Percentiles rank a stretch among this genome's conserved stretches.
Conservation (phyloP, 2,329 filamentous ascomycete species). For the Fulvia fulva region DNA sequence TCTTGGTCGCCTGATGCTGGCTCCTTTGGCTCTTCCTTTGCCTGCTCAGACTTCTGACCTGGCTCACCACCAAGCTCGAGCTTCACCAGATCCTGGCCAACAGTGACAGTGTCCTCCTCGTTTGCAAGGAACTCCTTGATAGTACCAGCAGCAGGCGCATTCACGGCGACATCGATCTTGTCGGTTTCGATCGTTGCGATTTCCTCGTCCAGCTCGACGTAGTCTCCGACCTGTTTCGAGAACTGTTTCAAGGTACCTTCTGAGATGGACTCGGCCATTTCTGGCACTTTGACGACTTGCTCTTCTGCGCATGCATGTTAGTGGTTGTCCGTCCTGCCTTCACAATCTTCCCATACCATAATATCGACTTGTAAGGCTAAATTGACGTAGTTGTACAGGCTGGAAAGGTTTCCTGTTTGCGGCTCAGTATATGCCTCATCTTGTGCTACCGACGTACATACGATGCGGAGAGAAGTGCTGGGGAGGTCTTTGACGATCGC, state of each 20-base stretch:
- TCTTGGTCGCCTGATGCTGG: conserved; percentile 55
- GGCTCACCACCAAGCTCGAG: conserved; percentile 69
- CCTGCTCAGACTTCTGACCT: conserved; percentile 56
- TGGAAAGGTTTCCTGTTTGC: conserved; percentile 26
- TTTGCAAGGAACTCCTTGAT: conserved; percentile 89
- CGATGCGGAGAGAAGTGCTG: conserved; percentile 18
- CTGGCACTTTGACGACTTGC: conserved; percentile 83
- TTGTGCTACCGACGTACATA: conserved; percentile 10
- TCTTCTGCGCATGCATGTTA: conserved; percentile 54
- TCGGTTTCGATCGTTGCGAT: conserved; percentile 98
- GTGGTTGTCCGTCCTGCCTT: background rate
- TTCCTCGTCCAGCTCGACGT: conserved; percentile 92
- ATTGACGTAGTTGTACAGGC: conserved; percentile 29
- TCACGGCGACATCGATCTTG: conserved; percentile 98
- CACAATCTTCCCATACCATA: conserved; percentile 22
- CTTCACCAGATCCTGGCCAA: conserved; percentile 86
- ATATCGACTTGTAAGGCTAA: conserved; percentile 32
- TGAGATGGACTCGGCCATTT: conserved; percentile 98
- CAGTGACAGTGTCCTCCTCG: conserved; percentile 92
- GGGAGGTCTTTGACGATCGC: conserved; percentile 19
- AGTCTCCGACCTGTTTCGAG: conserved; percentile 88
- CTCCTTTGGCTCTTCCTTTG: conserved; percentile 57
- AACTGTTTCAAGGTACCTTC: conserved; percentile 97
- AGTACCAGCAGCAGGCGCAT: conserved; percentile 82
- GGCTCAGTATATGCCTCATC: conserved; percentile 18